These are phyloP conservation scores for Hygrophorus pudorinus DNA, from an alignment of 768 basidiomycete genomes.

Conservation along the genomic window DNA sequence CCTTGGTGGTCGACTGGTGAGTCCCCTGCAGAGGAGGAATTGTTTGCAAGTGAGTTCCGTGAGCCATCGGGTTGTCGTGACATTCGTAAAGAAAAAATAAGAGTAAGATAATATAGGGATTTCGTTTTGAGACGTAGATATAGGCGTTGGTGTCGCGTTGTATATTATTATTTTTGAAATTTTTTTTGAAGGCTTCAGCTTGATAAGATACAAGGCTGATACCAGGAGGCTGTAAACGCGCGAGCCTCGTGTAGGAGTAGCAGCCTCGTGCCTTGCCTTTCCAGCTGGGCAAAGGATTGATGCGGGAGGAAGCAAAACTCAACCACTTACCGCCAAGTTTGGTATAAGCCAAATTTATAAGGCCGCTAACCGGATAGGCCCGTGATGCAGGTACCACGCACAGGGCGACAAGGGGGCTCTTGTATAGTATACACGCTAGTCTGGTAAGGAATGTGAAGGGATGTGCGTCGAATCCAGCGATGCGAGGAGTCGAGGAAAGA, in stretches of 20 bases:
- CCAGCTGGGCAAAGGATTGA: slow-evolving; percentile 16
- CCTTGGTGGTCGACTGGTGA: slow-evolving; percentile 14
- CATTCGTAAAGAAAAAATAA: slow-evolving; percentile 20
- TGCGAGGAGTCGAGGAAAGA: too few relatives aligned
- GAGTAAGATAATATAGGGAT: slow-evolving; percentile 12
- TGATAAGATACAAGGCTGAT: slow-evolving; percentile 2
- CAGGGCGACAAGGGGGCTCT: too few relatives aligned
- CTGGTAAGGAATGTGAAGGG: too few relatives aligned
- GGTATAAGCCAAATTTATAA: too few relatives aligned
- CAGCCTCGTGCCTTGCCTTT: slow-evolving; percentile 41
- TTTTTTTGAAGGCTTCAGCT: neutral
- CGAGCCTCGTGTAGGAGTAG: slow-evolving; percentile 37
- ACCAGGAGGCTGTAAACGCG: slow-evolving; percentile 19
- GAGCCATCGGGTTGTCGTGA: slow-evolving; percentile 26
- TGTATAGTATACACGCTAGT: too few relatives aligned
- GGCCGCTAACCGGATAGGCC: too few relatives aligned
- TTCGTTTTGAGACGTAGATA: slow-evolving; percentile 8
- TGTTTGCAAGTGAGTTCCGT: slow-evolving; percentile 16
- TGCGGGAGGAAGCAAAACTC: too few relatives aligned
- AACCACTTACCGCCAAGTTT: too few relatives aligned
- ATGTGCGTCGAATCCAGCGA: too few relatives aligned
- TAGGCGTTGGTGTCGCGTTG: slow-evolving; percentile 14
- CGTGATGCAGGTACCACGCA: too few relatives aligned
- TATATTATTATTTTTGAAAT: slow-evolving; percentile 1
- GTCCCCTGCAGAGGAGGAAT: slow-evolving; percentile 17